Evolutionary conservation across 2,329 filamentous ascomycete species (phyloP).

Genomic region (Massarina eburnea): DNA sequence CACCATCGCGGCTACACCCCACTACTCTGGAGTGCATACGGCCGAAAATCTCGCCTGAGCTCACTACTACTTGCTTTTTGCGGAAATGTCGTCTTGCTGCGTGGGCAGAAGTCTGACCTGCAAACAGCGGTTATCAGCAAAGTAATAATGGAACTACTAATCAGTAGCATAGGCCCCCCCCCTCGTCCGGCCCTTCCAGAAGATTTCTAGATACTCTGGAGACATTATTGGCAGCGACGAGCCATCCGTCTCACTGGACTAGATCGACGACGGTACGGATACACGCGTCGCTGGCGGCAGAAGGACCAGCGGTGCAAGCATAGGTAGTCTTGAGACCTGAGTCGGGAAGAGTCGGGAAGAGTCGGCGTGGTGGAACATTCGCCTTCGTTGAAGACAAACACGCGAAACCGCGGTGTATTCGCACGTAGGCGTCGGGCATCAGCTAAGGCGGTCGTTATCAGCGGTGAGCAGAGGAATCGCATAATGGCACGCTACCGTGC

Average conservation of each 20-base stretch:
- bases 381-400: too few relatives aligned
- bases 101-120: conserved; percentile 25
- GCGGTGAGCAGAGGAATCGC: background rate
- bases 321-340: too few relatives aligned
- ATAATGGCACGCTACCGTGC: background rate
- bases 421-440: too few relatives aligned
- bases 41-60: conserved; percentile 9
- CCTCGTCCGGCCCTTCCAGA: too few relatives aligned
- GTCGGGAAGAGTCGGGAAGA: background rate
- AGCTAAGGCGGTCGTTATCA: background rate
- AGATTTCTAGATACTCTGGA: too few relatives aligned
- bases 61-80: conserved; percentile 27
- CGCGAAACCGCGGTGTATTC: too few relatives aligned
- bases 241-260: too few relatives aligned
- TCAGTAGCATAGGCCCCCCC: background rate
- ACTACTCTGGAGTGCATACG: conserved; percentile 11
- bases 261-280: background rate
- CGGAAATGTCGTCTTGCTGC: conserved; percentile 12
- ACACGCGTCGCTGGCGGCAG: background rate
- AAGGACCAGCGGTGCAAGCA: too few relatives aligned
- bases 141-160: conserved; percentile 5
- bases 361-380: background rate
- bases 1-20: conserved; percentile 17
- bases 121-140: too few relatives aligned
- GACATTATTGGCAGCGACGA: too few relatives aligned